Conservation (phyloP, 441 rosid genomes). For the Mallotus repandus region DNA sequence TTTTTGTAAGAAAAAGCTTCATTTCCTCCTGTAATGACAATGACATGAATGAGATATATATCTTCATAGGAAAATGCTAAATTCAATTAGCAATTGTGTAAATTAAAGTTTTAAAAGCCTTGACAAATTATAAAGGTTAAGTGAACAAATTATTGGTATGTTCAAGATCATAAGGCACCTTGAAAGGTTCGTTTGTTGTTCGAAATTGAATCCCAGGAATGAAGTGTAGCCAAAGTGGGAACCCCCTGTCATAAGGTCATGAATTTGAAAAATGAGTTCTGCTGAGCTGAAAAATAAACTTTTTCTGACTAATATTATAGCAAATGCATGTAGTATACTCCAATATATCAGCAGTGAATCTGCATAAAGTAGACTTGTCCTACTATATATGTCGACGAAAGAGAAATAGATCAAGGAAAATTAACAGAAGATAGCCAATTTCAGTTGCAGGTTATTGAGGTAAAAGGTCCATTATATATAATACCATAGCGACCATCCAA, state of each 20-base stretch:
- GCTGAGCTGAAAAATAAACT: neutral
- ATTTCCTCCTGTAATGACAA: slow-evolving; percentile 47
- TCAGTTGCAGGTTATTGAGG: neutral
- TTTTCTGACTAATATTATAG: neutral
- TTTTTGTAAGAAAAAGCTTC: slow-evolving; percentile 51
- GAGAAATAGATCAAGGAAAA: neutral
- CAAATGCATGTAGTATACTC: neutral
- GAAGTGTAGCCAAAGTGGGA: slow-evolving; percentile 77
- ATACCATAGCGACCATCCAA: neutral
- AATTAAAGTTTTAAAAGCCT: neutral
- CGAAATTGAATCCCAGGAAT: slow-evolving; percentile 72
- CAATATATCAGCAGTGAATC: neutral
- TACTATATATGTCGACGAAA: neutral
- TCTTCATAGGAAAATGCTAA: neutral
- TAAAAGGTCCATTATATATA: neutral
- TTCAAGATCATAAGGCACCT: slow-evolving; percentile 36
- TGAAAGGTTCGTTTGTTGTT: slow-evolving; percentile 45
- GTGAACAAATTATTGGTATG: neutral
- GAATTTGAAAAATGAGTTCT: slow-evolving; percentile 8
- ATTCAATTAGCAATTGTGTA: neutral
- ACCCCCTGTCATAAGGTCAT: slow-evolving; percentile 42
- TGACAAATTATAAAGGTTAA: neutral
- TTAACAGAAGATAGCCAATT: neutral
- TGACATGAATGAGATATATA: neutral
- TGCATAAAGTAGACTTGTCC: neutral